A percentile compares a stretch with the other conserved stretches of the same genome.
Evolutionary conservation across 257 asterid genomes (phyloP).

Genomic region (Datura wrightii): DNA sequence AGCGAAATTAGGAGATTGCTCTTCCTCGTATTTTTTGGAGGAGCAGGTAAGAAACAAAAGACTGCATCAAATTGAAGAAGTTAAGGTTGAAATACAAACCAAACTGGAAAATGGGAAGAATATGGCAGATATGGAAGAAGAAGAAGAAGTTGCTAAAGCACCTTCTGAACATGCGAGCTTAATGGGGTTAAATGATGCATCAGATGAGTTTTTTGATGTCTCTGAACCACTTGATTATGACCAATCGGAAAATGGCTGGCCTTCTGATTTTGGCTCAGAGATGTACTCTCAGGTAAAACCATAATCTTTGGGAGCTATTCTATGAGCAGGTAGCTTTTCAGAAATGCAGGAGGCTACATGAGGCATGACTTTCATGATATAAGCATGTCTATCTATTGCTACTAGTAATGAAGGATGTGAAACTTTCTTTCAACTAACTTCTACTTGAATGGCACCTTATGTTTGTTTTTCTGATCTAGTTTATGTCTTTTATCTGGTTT

Average conservation of each 20-base stretch:
- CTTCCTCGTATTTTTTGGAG: constrained; percentile 67
- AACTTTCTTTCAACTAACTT: constrained; percentile 10
- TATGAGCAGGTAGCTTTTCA: not conserved
- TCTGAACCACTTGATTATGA: constrained; percentile 88
- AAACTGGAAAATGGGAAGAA: constrained; percentile 54
- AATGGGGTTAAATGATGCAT: constrained; percentile 80
- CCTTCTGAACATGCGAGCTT: constrained; percentile 87
- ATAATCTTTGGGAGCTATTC: not conserved
- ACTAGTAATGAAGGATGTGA: constrained; percentile 23
- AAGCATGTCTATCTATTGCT: constrained; percentile 7
- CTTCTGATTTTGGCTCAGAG: constrained; percentile 73
- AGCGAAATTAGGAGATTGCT: constrained; percentile 66
- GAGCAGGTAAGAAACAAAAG: constrained; percentile 62
- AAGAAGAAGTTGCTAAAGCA: constrained; percentile 41
- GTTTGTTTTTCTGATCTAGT: not conserved
- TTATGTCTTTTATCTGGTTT: not conserved
- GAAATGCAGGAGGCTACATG: constrained; percentile 8
- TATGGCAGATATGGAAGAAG: constrained; percentile 57
- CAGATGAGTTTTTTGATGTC: constrained; percentile 95
- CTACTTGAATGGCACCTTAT: not conserved
- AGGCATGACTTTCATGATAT: not conserved
- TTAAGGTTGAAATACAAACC: constrained; percentile 60
- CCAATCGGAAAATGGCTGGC: constrained; percentile 76
- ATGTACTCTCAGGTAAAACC: constrained; percentile 68
- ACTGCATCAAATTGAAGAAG: constrained; percentile 54